Percentiles rank a stretch among this genome's conserved stretches.
phyloP scores from a whole-genome alignment of 495 filamentous ascomycete species.

The Articulospora tetracladia region DNA sequence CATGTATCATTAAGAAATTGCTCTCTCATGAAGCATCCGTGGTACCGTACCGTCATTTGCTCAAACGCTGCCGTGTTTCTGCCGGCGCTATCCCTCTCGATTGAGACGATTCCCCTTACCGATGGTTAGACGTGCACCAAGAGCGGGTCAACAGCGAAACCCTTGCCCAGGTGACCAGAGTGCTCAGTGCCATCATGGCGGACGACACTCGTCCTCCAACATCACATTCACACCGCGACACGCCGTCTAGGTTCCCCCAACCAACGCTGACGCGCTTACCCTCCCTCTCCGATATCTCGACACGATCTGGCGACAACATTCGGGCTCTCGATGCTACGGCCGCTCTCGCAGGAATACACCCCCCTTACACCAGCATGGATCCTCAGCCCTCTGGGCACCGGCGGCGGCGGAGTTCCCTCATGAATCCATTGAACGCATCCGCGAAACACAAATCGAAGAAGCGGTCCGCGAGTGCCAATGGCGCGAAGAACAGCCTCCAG shows the following conservation, averaged over 20 bases:
- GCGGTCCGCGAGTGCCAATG: conserved; percentile 5
- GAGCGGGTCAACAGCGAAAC: not conserved
- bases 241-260: conserved; percentile 12
- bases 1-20: too few relatives aligned
- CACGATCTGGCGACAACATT: conserved; percentile 13
- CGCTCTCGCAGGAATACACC: conserved; percentile 12
- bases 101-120: not conserved
- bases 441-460: conserved; percentile 9
- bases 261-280: conserved; percentile 6
- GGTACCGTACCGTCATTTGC: too few relatives aligned
- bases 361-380: conserved; percentile 18
- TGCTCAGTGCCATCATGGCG: not conserved
- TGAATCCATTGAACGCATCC: conserved; percentile 15
- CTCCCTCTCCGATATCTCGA: conserved; percentile 12
- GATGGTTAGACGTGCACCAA: not conserved
- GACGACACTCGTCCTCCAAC: not conserved
- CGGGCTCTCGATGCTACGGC: conserved; percentile 22
- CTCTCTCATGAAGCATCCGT: too few relatives aligned
- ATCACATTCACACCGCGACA: not conserved
- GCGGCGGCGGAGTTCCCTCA: conserved; percentile 24
- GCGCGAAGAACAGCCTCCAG: conserved; percentile 5
- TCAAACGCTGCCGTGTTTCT: not conserved
- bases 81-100: not conserved
- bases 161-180: not conserved
- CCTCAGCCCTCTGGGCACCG: conserved; percentile 19